A percentile compares a stretch with the other conserved stretches of the same genome.
Evolutionary conservation across 441 rosid species (phyloP).

Genomic region (Flueggea neowawraea): DNA sequence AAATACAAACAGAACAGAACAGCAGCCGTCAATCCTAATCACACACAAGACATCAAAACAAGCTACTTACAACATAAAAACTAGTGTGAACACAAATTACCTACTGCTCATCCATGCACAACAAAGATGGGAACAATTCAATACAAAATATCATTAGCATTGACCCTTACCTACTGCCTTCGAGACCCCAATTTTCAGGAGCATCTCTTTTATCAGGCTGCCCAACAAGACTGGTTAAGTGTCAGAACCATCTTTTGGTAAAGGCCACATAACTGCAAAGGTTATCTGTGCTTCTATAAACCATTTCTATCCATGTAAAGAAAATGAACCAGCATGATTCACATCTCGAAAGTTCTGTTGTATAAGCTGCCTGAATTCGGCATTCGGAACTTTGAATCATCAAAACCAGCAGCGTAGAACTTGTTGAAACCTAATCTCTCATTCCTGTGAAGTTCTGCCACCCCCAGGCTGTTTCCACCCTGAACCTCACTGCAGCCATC

Average conservation of each 20-base stretch:
- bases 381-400: constrained; percentile 70
- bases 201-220: constrained; percentile 36
- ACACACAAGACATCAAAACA: too few species aligned
- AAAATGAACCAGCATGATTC: constrained; percentile 24
- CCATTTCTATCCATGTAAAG: constrained; percentile 22
- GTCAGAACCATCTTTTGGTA: constrained; percentile 25
- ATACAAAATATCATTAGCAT: background rate
- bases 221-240: constrained; percentile 25
- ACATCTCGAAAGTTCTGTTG: constrained; percentile 80
- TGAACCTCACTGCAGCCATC: constrained; percentile 77
- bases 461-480: constrained; percentile 47
- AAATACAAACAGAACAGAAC: too few species aligned
- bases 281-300: constrained; percentile 15
- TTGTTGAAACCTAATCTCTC: constrained; percentile 75
- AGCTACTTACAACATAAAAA: too few species aligned
- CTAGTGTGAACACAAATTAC: too few species aligned
- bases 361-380: constrained; percentile 72
- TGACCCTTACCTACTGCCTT: constrained; percentile 33
- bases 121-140: background rate
- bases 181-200: constrained; percentile 29
- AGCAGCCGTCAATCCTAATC: too few species aligned
- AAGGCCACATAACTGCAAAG: constrained; percentile 14
- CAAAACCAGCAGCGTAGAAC: constrained; percentile 52
- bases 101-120: background rate
- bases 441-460: constrained; percentile 71